Evolutionary conservation across 176 grass and related monocot genomes (phyloP), one percentile per base, ranked within the genome.

Genomic region (Oryza glaberrima): DNA sequence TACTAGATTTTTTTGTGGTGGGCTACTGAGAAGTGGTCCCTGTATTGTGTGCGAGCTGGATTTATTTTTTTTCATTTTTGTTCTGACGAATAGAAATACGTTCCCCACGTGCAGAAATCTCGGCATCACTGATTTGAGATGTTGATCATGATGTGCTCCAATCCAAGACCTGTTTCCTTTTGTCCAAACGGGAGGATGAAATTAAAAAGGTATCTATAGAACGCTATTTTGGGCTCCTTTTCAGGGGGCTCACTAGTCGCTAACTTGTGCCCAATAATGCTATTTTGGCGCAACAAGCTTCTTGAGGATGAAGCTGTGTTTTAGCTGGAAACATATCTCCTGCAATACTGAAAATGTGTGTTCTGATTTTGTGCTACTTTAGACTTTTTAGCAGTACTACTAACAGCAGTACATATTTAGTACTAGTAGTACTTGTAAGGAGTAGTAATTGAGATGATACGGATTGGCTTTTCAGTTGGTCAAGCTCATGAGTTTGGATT

Each of bases 91-190:
- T 9, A 23, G n/a, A 47, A 54, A 63, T 85, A 75, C 30, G 41
- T 35, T 77, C 52, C 72, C 72, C 88, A 90, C 88, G 88, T 90
- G 88, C 79, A 38, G 1, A 36, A 23, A 44, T 72, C 47, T 41
- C 22, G 11, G 72, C 44, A 34, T 4, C 48, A 46, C 52, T n/a
- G 13, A 72, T 35, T 13, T 11, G 65, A 9, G 49, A 64, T 85
- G 49, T 76, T 81, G 78, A 77, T 72, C 43, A 44, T 43, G 72
- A 89, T 65, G 77, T 52, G 60, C 19, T 81, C 61, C 77, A 79
- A 28, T 38, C 36, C 36, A 8, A 41, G 40, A 19, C 66, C 0
- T 30, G 67, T 43, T 67, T 41, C 67, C 67, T 75, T 67, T 48
- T 60, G 35, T 56, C 61, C 61, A 75, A 6, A 75, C 12, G 25